Evolutionary conservation across 1,284 basidiomycete species (phyloP).

Genomic region (Cryptococcus amylolentus): DNA sequence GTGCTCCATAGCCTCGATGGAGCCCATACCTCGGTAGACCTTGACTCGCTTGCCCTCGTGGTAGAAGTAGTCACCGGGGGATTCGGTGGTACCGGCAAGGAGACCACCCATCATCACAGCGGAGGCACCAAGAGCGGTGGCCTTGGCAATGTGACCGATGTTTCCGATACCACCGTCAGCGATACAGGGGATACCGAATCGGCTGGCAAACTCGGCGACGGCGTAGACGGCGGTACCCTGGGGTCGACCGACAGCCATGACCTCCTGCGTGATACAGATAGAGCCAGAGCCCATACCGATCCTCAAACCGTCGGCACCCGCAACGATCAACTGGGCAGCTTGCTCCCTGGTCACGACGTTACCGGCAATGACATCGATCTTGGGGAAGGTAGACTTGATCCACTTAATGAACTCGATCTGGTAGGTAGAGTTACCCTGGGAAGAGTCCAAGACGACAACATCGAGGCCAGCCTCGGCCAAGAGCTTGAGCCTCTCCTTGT

Average conservation of each 20-base stretch:
- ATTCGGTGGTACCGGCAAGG: conserved; percentile 93
- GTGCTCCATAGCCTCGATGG: conserved; percentile 93
- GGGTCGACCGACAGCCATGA: conserved; percentile 98
- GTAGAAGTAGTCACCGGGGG: conserved; percentile 98
- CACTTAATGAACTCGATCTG: conserved; percentile 93
- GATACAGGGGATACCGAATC: conserved; percentile 92
- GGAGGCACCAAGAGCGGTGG: conserved; percentile 84
- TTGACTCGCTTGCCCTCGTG: conserved; percentile 98
- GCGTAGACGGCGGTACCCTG: conserved; percentile 96
- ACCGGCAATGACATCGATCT: conserved; percentile 89
- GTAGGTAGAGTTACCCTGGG: conserved; percentile 92
- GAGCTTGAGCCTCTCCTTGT: conserved; percentile 77
- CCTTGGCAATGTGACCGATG: conserved; percentile 97
- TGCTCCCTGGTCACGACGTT: conserved; percentile 98
- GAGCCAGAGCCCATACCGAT: conserved; percentile 98
- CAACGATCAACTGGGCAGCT: conserved; percentile 87
- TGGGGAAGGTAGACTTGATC: conserved; percentile 83
- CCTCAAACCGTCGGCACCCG: conserved; percentile 89
- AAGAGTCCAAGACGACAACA: conserved; percentile 92
- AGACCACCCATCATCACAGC: conserved; percentile 99
- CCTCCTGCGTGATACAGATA: conserved; percentile 99
- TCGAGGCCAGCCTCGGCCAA: conserved; percentile 94
- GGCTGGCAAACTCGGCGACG: conserved; percentile 83
- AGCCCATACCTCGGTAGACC: conserved; percentile 98
- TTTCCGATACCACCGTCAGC: conserved; percentile 97